Percentiles rank a stretch among this genome's conserved stretches.
phyloP scores from a whole-genome alignment of 2,329 filamentous ascomycete genomes.

The Calonectria pseudoturangicola region DNA sequence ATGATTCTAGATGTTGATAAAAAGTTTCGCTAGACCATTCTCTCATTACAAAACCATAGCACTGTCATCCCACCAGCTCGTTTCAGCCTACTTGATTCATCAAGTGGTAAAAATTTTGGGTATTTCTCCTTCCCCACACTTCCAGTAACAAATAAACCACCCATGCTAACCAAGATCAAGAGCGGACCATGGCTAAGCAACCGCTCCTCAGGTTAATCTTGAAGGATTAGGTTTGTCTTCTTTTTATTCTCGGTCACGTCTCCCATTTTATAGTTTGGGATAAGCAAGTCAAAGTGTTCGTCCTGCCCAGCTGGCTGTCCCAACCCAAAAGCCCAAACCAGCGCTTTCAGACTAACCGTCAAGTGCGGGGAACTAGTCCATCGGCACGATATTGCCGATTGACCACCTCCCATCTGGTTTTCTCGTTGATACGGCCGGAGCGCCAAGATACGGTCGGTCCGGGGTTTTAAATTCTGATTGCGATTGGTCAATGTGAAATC shows the following conservation, averaged over 20 bases:
- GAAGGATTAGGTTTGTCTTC: background rate
- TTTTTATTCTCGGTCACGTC: background rate
- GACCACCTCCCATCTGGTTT: background rate
- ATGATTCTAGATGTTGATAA: too few relatives aligned
- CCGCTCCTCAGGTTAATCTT: too few relatives aligned
- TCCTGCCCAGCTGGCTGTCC: background rate
- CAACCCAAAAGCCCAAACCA: background rate
- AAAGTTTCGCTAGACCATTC: too few relatives aligned
- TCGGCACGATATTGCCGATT: constrained; percentile 14
- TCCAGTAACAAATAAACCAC: too few relatives aligned
- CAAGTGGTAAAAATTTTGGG: too few relatives aligned
- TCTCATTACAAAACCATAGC: too few relatives aligned
- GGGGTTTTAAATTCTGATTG: background rate
- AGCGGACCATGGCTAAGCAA: too few relatives aligned
- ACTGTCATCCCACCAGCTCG: too few relatives aligned
- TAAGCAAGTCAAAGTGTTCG: background rate
- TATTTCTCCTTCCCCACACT: too few relatives aligned
- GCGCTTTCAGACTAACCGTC: background rate
- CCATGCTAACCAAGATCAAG: too few relatives aligned
- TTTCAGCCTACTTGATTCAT: too few relatives aligned
- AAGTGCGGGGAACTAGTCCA: background rate
- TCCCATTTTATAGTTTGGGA: background rate
- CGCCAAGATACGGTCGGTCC: constrained; percentile 9
- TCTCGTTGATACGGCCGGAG: background rate
- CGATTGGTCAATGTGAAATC: background rate